These are phyloP conservation scores for Globisporangium irregulare DNA, from an alignment of 352 stramenopile species.

Conservation along the genomic window DNA sequence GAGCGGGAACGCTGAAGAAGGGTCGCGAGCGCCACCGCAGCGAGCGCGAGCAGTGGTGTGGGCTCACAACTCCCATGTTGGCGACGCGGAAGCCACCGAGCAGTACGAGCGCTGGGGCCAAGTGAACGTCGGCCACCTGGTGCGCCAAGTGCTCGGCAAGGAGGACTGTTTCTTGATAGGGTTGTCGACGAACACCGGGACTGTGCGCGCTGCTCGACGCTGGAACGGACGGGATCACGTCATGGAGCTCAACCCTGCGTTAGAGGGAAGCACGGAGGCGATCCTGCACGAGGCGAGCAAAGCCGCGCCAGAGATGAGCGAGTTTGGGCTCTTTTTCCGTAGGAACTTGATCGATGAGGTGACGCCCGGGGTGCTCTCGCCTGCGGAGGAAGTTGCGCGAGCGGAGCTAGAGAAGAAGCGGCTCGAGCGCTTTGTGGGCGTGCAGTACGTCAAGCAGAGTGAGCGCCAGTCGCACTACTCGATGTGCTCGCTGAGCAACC, in stretches of 20 bases:
- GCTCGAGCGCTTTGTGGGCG: constrained; percentile 30
- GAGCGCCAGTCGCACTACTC: constrained; percentile 31
- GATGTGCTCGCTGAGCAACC: constrained; percentile 22
- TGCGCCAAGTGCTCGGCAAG: constrained; percentile 21
- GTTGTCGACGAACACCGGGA: constrained; percentile 25
- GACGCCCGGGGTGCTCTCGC: neutral
- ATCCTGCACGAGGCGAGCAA: constrained; percentile 22
- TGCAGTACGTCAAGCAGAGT: constrained; percentile 27
- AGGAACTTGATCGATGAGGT: neutral
- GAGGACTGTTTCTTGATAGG: constrained; percentile 28
- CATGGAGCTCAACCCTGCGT: constrained; percentile 21
- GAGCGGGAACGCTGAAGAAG: neutral
- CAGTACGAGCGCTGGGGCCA: constrained; percentile 21
- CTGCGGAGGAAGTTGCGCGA: constrained; percentile 2
- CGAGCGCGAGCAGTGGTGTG: constrained; percentile 27
- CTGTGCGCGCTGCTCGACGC: constrained; percentile 22
- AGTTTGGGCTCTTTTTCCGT: constrained; percentile 29
- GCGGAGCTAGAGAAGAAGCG: constrained; percentile 14
- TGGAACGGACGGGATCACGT: constrained; percentile 32
- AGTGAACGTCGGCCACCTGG: constrained; percentile 33
- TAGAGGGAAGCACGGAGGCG: constrained; percentile 21
- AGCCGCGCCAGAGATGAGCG: neutral
- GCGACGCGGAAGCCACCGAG: constrained; percentile 25
- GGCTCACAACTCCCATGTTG: constrained; percentile 38
- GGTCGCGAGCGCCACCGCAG: constrained; percentile 1